Evolutionary conservation across 371 early-diverging fungal species (phyloP).

Genomic region (Dentiscutata heterogama): DNA sequence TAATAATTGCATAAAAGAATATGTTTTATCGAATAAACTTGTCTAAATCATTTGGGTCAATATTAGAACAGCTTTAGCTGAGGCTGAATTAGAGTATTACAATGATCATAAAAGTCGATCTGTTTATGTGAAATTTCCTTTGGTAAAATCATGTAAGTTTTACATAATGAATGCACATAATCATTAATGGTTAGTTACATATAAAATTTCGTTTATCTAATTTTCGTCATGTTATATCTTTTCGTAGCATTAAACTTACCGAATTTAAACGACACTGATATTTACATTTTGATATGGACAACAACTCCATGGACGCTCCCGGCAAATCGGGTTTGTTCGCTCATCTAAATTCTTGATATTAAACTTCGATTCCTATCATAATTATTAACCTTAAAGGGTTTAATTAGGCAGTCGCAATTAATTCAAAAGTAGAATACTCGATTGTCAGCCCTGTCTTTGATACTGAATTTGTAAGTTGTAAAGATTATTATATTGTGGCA

Average conservation of each 20-base stretch:
- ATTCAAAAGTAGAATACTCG: slow-evolving; percentile 78
- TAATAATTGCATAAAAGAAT: neutral
- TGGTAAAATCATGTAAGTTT: slow-evolving; percentile 20
- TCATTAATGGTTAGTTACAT: too few relatives aligned
- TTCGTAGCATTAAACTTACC: neutral
- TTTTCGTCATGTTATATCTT: neutral
- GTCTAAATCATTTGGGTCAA: neutral
- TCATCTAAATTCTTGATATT: neutral
- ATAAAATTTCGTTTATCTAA: neutral
- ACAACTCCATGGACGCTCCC: slow-evolving; percentile 98
- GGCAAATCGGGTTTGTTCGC: slow-evolving; percentile 71
- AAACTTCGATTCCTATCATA: neutral
- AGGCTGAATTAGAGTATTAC: slow-evolving; percentile 91
- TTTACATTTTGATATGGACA: slow-evolving; percentile 89
- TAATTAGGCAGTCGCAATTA: slow-evolving; percentile 77
- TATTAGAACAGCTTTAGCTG: slow-evolving; percentile 88
- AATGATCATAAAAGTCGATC: slow-evolving; percentile 83
- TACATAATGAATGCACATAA: too few relatives aligned
- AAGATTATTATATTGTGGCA: slow-evolving; percentile 60
- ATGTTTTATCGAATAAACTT: neutral
- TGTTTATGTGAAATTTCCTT: slow-evolving; percentile 66
- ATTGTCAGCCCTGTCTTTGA: slow-evolving; percentile 57
- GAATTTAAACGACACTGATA: slow-evolving; percentile 28
- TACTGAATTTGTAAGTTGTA: slow-evolving; percentile 15
- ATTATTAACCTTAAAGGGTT: neutral